phyloP scores from a whole-genome alignment of 768 basidiomycete species.

The Cystofilobasidium capitatum region DNA sequence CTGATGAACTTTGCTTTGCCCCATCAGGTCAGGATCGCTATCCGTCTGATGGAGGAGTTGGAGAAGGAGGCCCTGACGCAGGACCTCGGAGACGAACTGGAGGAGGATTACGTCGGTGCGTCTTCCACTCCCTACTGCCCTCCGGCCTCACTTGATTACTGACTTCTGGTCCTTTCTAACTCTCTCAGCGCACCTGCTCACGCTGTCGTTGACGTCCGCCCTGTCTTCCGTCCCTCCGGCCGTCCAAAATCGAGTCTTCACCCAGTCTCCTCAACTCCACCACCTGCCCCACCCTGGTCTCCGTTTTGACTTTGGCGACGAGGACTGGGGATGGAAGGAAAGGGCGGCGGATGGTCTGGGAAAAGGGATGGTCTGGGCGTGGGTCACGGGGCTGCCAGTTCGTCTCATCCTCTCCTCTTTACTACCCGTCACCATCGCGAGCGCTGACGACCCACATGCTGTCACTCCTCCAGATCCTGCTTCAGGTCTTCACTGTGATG shows the following conservation, averaged over 20 bases:
- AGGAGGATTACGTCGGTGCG: slow-evolving; percentile 1
- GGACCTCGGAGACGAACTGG: not conserved
- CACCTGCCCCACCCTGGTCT: not conserved
- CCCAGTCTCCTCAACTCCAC: not conserved
- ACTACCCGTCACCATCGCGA: not conserved
- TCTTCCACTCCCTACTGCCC: not conserved
- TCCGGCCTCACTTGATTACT: not conserved
- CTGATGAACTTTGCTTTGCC: too few species aligned
- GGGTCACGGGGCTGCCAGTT: not conserved
- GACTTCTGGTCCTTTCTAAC: not conserved
- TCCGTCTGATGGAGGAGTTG: not conserved
- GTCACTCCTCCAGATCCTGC: not conserved
- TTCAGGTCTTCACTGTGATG: not conserved
- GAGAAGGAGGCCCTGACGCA: not conserved
- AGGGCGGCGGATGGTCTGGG: not conserved
- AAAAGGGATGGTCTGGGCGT: not conserved
- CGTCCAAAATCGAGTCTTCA: not conserved
- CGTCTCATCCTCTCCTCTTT: not conserved
- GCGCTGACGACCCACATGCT: not conserved
- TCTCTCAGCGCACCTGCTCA: not conserved
- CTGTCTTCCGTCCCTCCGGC: not conserved
- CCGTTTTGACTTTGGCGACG: not conserved
- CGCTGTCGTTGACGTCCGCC: not conserved
- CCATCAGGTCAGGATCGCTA: not conserved
- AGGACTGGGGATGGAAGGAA: not conserved